phyloP scores from a whole-genome alignment of 495 filamentous ascomycete genomes.

The Trichoderma asperelloides region DNA sequence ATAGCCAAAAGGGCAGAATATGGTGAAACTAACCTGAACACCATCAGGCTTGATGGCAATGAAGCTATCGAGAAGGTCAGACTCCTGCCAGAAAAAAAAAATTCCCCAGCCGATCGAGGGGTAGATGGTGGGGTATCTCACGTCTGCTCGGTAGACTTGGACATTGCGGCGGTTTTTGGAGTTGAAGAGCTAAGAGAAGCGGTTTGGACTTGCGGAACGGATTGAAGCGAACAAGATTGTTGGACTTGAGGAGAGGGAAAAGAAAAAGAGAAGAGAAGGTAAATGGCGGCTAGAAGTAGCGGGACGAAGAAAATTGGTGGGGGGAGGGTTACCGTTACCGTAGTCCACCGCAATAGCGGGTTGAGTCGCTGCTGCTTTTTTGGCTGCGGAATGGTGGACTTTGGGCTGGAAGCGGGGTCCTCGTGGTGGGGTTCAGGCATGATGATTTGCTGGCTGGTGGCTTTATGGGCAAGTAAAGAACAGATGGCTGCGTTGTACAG shows the following conservation, averaged over 20 bases:
- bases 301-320: constrained; percentile 23
- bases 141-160: constrained; percentile 74
- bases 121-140: constrained; percentile 43
- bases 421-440: constrained; percentile 11
- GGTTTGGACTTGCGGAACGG: constrained; percentile 20
- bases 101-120: constrained; percentile 17
- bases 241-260: constrained; percentile 3
- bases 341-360: background rate
- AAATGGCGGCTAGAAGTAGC: constrained; percentile 23
- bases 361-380: background rate
- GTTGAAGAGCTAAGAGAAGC: constrained; percentile 32
- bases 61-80: constrained; percentile 62
- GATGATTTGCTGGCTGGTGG: constrained; percentile 6
- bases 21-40: constrained; percentile 68
- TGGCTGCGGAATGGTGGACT: background rate
- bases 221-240: constrained; percentile 6
- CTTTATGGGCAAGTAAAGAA: background rate
- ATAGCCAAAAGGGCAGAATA: constrained; percentile 9
- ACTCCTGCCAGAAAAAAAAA: constrained; percentile 16
- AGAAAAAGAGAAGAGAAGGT: constrained; percentile 13
- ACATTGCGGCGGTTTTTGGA: constrained; percentile 51
- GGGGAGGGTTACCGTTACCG: constrained; percentile 8
- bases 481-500: background rate
- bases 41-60: constrained; percentile 99
- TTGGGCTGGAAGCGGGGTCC: constrained; percentile 10